Percentiles rank a stretch among this genome's conserved stretches.
Conservation (phyloP, 352 stramenopile genomes). For the Phytophthora cryptogea region DNA sequence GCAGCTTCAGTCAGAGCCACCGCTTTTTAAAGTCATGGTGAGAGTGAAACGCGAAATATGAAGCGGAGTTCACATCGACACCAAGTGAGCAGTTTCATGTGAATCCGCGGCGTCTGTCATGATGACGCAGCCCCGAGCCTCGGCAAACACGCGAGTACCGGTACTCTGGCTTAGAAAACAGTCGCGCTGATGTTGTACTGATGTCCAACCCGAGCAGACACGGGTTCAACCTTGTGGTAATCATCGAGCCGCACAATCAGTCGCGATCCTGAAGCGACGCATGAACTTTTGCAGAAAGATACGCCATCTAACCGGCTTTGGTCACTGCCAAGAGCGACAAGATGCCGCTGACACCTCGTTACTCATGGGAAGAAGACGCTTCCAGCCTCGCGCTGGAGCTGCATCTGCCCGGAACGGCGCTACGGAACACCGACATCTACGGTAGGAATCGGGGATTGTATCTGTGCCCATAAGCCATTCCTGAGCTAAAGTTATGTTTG, state of each 20-base stretch:
- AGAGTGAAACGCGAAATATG: too few species aligned
- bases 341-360: conserved; percentile 74
- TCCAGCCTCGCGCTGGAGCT: conserved; percentile 55
- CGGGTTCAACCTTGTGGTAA: conserved; percentile 2
- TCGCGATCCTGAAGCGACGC: conserved; percentile 21
- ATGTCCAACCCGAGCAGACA: background rate
- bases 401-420: conserved; percentile 47
- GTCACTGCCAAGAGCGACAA: conserved; percentile 5
- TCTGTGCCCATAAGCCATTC: background rate
- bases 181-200: background rate
- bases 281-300: conserved; percentile 14
- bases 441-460: conserved; percentile 29
- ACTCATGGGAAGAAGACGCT: conserved; percentile 68
- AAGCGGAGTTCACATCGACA: background rate
- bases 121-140: background rate
- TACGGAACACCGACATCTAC: conserved; percentile 71
- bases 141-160: background rate
- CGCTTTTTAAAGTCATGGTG: background rate
- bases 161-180: background rate
- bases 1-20: conserved; percentile 1
- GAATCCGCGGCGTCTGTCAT: background rate
- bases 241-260: background rate
- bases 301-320: background rate
- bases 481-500: background rate
- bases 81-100: conserved; percentile 5